Evolutionary conservation across 2,329 filamentous ascomycete genomes (phyloP).

Genomic region (Colletotrichum plurivorum): DNA sequence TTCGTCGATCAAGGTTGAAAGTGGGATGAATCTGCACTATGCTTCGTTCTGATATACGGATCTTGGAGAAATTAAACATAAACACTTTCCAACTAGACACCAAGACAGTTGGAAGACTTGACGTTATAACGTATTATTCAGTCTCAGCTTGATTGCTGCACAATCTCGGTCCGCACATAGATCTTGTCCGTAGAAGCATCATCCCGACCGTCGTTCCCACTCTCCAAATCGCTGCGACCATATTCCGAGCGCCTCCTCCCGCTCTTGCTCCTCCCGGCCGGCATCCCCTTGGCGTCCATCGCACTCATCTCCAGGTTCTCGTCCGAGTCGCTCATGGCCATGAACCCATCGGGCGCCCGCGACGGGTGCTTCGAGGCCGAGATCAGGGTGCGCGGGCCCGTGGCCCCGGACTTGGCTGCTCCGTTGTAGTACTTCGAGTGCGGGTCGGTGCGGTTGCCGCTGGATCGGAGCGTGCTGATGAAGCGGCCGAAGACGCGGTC

Average conservation of each 20-base stretch:
- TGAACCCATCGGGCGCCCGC: constrained; percentile 31
- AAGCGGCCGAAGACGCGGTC: constrained; percentile 43
- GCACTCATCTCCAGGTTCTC: constrained; percentile 38
- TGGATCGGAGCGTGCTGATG: constrained; percentile 33
- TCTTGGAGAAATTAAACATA: too few species aligned
- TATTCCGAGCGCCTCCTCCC: neutral
- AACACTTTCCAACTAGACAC: too few species aligned
- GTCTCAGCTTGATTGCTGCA: constrained; percentile 3
- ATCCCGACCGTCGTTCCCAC: neutral
- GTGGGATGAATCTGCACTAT: too few species aligned
- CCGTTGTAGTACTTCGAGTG: constrained; percentile 10
- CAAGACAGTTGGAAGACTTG: neutral
- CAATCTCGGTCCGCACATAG: constrained; percentile 18
- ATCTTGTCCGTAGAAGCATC: constrained; percentile 11
- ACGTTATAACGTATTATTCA: neutral
- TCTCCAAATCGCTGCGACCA: neutral
- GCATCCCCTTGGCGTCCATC: neutral
- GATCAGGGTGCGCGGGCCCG: constrained; percentile 6
- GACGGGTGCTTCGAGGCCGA: constrained; percentile 16
- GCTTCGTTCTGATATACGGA: too few species aligned
- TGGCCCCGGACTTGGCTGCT: neutral
- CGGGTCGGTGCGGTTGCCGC: constrained; percentile 6
- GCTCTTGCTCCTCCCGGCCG: neutral
- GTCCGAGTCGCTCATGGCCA: constrained; percentile 38
- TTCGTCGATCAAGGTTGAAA: too few species aligned